These are phyloP conservation scores for Ceratobasidium sp. DNA, from an alignment of 1,284 basidiomycete genomes.

Conservation along the genomic window DNA sequence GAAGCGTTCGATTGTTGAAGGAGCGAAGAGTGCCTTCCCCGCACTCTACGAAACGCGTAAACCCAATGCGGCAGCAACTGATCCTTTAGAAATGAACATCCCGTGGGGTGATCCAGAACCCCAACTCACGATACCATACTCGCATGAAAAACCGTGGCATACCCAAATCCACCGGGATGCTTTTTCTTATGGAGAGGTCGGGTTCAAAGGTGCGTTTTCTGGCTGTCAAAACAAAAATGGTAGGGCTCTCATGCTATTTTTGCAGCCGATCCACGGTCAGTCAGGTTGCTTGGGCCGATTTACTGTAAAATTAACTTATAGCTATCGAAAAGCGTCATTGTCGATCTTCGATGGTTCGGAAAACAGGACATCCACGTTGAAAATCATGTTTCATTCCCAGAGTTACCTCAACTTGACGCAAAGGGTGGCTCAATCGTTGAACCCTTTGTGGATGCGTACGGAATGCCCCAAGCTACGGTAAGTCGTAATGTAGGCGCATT, in stretches of 20 bases:
- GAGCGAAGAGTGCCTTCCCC: not conserved
- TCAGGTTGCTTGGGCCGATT: no score
- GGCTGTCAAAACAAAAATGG: not conserved
- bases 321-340: constrained; percentile 42
- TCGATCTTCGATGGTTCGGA: constrained; percentile 47
- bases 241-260: not conserved
- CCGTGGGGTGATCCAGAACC: constrained; percentile 50
- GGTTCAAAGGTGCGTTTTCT: constrained; percentile 3
- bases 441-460: constrained; percentile 47
- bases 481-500: constrained; percentile 43
- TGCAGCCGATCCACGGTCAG: not conserved
- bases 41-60: not conserved
- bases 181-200: constrained; percentile 47
- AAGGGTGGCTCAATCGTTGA: not conserved
- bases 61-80: not conserved
- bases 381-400: constrained; percentile 47
- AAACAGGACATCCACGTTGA: constrained; percentile 39
- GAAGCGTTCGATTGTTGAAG: not conserved
- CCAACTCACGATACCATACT: constrained; percentile 48
- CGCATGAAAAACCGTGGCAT: constrained; percentile 46
- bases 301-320: no score
- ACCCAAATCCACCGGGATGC: constrained; percentile 51
- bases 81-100: constrained; percentile 39
- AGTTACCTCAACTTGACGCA: not conserved
- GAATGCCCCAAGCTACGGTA: constrained; percentile 52